A percentile compares a stretch with the other conserved stretches of the same genome.
Evolutionary conservation across 352 stramenopile genomes (phyloP).

Genomic region (Aphanomyces cochlioides): DNA sequence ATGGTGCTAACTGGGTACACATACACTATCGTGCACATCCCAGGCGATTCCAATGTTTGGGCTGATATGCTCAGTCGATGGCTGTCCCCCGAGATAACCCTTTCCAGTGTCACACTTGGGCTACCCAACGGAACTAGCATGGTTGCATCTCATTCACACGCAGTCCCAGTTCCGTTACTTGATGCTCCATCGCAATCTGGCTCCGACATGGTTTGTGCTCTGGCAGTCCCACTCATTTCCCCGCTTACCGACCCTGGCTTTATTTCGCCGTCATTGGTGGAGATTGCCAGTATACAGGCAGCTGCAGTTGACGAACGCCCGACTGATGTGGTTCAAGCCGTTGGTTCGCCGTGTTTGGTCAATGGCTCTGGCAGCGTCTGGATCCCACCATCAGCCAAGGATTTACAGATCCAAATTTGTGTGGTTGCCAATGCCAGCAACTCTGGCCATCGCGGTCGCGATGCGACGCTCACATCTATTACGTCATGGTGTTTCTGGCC

Average conservation of each 20-base stretch:
- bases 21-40: slow-evolving; percentile 36
- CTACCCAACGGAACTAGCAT: neutral
- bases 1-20: slow-evolving; percentile 29
- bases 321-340: neutral
- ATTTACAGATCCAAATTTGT: neutral
- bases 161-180: too few relatives aligned
- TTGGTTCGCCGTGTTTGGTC: neutral
- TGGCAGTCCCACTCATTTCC: neutral
- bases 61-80: slow-evolving; percentile 36
- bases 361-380: neutral
- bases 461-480: neutral
- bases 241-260: neutral
- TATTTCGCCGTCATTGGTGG: slow-evolving; percentile 4
- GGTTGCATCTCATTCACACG: slow-evolving; percentile 9
- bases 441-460: neutral
- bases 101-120: neutral
- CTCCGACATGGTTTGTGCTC: neutral
- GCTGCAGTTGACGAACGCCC: neutral
- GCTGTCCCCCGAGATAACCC: slow-evolving; percentile 9
- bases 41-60: slow-evolving; percentile 37
- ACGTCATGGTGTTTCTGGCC: slow-evolving; percentile 21
- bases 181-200: neutral
- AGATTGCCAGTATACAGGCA: slow-evolving; percentile 11
- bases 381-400: neutral
- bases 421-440: neutral